Evolutionary conservation across 495 filamentous ascomycete genomes (phyloP).

Genomic region (Penicillium cataractarum): DNA sequence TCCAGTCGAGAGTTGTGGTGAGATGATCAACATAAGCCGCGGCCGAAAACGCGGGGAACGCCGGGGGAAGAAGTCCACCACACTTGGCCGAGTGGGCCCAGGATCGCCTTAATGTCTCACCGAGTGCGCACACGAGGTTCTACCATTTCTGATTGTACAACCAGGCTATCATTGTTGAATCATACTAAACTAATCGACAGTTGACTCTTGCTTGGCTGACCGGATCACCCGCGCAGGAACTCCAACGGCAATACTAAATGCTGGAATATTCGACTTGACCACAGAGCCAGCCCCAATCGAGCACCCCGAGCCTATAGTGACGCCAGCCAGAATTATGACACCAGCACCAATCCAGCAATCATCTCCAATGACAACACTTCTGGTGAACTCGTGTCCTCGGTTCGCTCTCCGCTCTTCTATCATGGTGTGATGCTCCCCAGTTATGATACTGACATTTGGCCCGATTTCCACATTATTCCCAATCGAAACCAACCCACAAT

Average conservation of each 20-base stretch:
- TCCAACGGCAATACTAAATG: constrained; percentile 43
- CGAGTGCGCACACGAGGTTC: background rate
- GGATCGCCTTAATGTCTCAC: background rate
- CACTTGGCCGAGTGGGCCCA: background rate
- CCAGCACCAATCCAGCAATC: constrained; percentile 54
- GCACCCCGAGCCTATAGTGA: constrained; percentile 48
- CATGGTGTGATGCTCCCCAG: constrained; percentile 50
- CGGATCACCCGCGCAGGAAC: constrained; percentile 41
- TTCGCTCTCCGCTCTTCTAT: constrained; percentile 39
- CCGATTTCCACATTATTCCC: constrained; percentile 48
- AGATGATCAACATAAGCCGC: background rate
- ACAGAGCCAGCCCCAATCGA: constrained; percentile 51
- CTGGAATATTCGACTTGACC: constrained; percentile 45
- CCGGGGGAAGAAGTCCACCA: background rate
- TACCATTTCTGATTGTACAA: background rate
- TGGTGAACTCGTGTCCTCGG: constrained; percentile 39
- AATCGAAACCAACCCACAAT: constrained; percentile 48
- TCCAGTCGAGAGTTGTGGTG: background rate
- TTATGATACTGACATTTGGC: constrained; percentile 47
- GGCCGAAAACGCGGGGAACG: background rate
- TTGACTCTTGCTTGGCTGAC: constrained; percentile 1
- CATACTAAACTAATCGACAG: background rate
- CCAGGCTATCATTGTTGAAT: background rate
- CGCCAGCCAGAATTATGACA: constrained; percentile 48
- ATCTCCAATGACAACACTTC: constrained; percentile 42